Base-by-base conservation (phyloP, 768 basidiomycete genomes). In the Cyclocybe aegerita region DNA sequence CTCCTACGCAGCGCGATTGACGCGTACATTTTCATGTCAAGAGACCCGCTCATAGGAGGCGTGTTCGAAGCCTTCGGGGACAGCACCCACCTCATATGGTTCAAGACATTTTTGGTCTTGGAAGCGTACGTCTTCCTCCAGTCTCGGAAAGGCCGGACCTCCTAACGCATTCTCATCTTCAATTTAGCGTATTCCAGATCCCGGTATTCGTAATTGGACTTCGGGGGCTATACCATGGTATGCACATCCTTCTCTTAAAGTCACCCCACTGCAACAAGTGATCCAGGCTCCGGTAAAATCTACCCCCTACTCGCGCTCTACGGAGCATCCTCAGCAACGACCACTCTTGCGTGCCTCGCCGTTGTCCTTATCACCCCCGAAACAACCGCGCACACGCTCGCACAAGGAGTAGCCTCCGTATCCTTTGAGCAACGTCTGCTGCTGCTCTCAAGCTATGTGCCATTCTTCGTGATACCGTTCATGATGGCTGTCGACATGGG, bases 171-270 rank as follows among this genome's bases (percentile, higher is more conserved):
- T 14, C 11, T 37, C 31, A 41, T 41, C 7, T 38, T 10, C 8
- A 16, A 50, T 40, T 39, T 12, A 86, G 85, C 11, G 53, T 81
- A 43, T 86, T 88, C 64, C 91, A 93, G 61, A 67, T 92, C 0
- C 93, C 93, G 0, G 77, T 85, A 0, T 93, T 93, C 62, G 57
- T 91, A 39, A 50, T 93, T n/a, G 88, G 86, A 9, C 74, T 80
- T 39, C 69, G 70, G 10, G 82, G 78, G 0, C 70, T 89, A 9
- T 85, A 78, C 75, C 75, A 70, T 58, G 79, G 88, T 79, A 56
- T 32, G 65, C 50, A 17, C 6, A 10, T 8, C 4, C 11, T n/a
- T 9, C 2, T 30, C 31, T 30, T 10, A 32, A 11, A 12, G 4
- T 47, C 23, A 16, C 17, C 33, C 3, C 9, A 39, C 7, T 8